These are phyloP conservation scores for Talaromyces sp. DNA, from an alignment of 2,329 filamentous ascomycete genomes.

Conservation along the genomic window DNA sequence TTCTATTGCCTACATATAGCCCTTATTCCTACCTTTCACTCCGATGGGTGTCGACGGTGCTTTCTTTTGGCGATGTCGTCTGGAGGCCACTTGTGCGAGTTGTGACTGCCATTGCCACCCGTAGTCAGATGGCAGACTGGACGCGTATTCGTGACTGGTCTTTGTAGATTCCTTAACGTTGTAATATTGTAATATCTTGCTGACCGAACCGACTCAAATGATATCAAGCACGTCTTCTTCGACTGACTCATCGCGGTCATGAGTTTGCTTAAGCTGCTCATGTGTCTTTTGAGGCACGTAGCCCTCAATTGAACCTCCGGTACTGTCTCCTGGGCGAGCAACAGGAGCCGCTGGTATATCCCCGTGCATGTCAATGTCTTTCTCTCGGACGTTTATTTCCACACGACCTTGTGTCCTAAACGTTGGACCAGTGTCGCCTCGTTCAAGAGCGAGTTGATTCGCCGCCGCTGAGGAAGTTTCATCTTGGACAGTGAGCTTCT, in stretches of 20 bases:
- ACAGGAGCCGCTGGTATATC: slow-evolving; percentile 29
- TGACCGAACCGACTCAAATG: slow-evolving; percentile 33
- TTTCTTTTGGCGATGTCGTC: background rate
- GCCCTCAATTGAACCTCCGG: slow-evolving; percentile 42
- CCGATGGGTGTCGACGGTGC: background rate
- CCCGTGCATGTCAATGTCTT: background rate
- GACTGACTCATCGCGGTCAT: slow-evolving; percentile 47
- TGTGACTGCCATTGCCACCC: background rate
- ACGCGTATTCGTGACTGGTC: background rate
- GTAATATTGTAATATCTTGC: slow-evolving; percentile 13
- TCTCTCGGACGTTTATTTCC: slow-evolving; percentile 36
- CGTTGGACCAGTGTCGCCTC: slow-evolving; percentile 30
- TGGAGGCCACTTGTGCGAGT: background rate
- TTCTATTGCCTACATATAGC: background rate
- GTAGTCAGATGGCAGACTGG: background rate
- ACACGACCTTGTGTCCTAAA: slow-evolving; percentile 29
- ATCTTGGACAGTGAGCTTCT: slow-evolving; percentile 28
- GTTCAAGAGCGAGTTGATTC: slow-evolving; percentile 35
- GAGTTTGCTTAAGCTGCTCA: slow-evolving; percentile 1
- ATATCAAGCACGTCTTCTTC: slow-evolving; percentile 45
- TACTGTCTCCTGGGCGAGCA: slow-evolving; percentile 31
- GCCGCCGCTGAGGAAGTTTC: slow-evolving; percentile 16
- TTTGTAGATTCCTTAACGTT: slow-evolving; percentile 5
- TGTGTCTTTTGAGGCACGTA: slow-evolving; percentile 31
- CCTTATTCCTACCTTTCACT: background rate